Evolutionary conservation across 2,329 filamentous ascomycete species (phyloP), one percentile per base, ranked within the genome.

Genomic region (Talaromyces sp.): DNA sequence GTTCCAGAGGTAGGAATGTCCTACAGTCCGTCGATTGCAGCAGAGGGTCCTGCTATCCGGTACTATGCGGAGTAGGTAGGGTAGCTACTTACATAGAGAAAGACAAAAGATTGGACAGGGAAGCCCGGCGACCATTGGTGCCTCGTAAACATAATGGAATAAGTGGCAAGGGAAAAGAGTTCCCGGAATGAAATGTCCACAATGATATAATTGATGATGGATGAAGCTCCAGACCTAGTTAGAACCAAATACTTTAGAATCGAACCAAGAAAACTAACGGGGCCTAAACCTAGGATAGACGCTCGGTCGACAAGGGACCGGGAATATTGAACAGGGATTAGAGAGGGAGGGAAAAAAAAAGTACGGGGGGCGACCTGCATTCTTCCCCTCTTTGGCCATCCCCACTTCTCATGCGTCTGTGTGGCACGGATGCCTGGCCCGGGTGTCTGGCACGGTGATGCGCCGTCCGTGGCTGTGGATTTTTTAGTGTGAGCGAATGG

Each of bases 391-490:
- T 19, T 37, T 11, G 13, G 11, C 14, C 35, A 8, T 36, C 22
- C 10, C 20, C 29, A 24, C 44, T 30, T 13, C 47, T 42, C 47
- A 33, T 42, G 33, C 20, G 16, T 40, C 37, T 35, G 11, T 16
- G 32, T 33, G 33, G 48, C 48, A 51, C 48, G 48, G 41, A 51
- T 51, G 42, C 42, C 49, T 45, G 43, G 36, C 51, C 60, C 61
- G 59, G 59, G 47, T 44, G 37, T 55, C 49, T 64, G 60, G 61
- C 55, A 56, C 52, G 51, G 54, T 43, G 43, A 52, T 57, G 54
- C 52, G 49, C 54, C 44, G 51, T 59, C 56, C 55, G 51, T 58
- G 58, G 57, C 54, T 51, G 53, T 60, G 58, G 60, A 44, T 58
- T 55, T 32, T 30, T 36, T 52, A 44, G 49, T 46, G 39, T 32